A percentile compares a stretch with the other conserved stretches of the same genome.
Conservation (phyloP, 2,329 filamentous ascomycete species). For the Ophiostoma australiae region DNA sequence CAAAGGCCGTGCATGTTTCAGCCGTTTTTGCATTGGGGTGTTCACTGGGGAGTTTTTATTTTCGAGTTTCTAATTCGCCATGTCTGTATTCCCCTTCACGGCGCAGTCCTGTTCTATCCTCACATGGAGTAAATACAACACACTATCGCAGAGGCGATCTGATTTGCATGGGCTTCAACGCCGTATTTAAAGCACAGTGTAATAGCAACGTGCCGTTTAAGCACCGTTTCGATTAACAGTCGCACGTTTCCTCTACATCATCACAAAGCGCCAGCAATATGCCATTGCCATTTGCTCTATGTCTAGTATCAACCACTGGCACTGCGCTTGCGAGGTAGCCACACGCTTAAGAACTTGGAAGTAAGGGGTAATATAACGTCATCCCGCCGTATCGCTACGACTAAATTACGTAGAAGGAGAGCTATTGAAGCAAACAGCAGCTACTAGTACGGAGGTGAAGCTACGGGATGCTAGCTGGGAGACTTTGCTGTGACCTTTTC, state of each 20-base stretch:
- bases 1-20: constrained; percentile 1
- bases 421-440: background rate
- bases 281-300: no score
- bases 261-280: background rate
- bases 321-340: background rate
- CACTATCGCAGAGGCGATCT: no score
- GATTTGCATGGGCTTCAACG: background rate
- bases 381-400: background rate
- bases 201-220: background rate
- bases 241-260: background rate
- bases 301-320: no score
- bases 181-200: background rate
- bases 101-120: no score
- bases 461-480: background rate
- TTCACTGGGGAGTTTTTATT: background rate
- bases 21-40: background rate
- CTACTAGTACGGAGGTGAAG: background rate
- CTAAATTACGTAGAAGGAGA: background rate
- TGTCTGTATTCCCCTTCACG: background rate
- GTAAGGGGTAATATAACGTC: background rate
- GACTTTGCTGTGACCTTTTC: background rate
- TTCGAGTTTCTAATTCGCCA: background rate
- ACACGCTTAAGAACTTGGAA: background rate
- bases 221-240: background rate
- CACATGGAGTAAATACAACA: no score